phyloP scores from a whole-genome alignment of 306 rosid species.

The Benincasa hispida region DNA sequence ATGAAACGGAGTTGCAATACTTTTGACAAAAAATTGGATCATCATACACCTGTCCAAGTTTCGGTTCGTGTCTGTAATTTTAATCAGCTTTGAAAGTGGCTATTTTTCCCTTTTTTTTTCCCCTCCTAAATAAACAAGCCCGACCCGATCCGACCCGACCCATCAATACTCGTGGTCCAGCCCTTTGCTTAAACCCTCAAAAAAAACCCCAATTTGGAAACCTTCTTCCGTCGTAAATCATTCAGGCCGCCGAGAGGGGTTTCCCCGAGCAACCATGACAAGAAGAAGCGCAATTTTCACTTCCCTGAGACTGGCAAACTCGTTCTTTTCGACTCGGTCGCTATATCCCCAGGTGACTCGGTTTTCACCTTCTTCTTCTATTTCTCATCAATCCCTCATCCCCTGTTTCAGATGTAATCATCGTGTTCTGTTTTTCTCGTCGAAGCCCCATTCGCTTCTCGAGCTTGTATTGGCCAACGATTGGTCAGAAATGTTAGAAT shows the following conservation, averaged over 20 bases:
- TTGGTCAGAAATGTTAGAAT: conserved; percentile 60
- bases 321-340: conserved; percentile 26
- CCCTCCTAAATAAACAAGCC: too few relatives aligned
- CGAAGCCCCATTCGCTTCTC: conserved; percentile 45
- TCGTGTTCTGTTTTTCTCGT: conserved; percentile 36
- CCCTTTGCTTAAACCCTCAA: conserved; percentile 17
- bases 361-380: conserved; percentile 19
- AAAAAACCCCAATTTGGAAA: neutral
- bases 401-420: conserved; percentile 15
- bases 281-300: conserved; percentile 29
- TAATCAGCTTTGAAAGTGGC: too few relatives aligned
- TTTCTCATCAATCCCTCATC: conserved; percentile 12
- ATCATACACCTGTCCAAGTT: too few relatives aligned
- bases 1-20: too few relatives aligned
- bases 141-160: neutral
- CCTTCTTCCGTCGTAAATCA: neutral
- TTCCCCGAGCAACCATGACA: conserved; percentile 33
- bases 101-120: too few relatives aligned
- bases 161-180: neutral
- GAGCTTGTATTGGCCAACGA: conserved; percentile 39
- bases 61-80: too few relatives aligned
- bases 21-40: too few relatives aligned
- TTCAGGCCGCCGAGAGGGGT: neutral
- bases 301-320: conserved; percentile 34
- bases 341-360: conserved; percentile 36